Conservation (phyloP, 1,139 yeast species). For the Geotrichum klebahnii region DNA sequence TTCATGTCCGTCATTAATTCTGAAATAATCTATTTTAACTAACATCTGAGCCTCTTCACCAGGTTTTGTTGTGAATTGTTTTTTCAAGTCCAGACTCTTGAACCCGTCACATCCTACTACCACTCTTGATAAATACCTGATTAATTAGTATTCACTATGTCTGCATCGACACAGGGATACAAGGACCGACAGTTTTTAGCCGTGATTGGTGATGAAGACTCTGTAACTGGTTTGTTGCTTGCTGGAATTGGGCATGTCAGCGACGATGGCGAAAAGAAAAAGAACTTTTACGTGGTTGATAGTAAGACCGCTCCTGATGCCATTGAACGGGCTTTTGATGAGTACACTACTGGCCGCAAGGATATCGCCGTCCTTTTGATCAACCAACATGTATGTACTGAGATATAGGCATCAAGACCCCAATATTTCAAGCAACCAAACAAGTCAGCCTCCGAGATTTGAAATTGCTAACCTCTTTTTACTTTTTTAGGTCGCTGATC, state of each 20-base stretch:
- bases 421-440: no score
- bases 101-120: no score
- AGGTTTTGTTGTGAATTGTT: no score
- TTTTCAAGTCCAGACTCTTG: no score
- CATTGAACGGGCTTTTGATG: slow-evolving; percentile 69
- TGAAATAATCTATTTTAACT: no score
- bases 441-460: background rate
- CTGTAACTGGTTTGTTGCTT: slow-evolving; percentile 88
- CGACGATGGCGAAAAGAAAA: slow-evolving; percentile 51
- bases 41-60: no score
- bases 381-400: slow-evolving; percentile 65
- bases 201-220: slow-evolving; percentile 94
- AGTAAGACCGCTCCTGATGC: slow-evolving; percentile 75
- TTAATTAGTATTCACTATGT: slow-evolving; percentile 9
- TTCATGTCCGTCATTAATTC: no score
- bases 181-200: slow-evolving; percentile 77
- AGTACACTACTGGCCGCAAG: slow-evolving; percentile 68
- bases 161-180: slow-evolving; percentile 25
- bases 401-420: no score
- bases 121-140: background rate
- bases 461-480: no score
- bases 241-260: slow-evolving; percentile 94
- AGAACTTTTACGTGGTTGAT: slow-evolving; percentile 80
- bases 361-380: slow-evolving; percentile 90
- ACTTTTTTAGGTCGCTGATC: slow-evolving; percentile 68